phyloP scores from a whole-genome alignment of 768 basidiomycete species.

The Boletus barrowsii region DNA sequence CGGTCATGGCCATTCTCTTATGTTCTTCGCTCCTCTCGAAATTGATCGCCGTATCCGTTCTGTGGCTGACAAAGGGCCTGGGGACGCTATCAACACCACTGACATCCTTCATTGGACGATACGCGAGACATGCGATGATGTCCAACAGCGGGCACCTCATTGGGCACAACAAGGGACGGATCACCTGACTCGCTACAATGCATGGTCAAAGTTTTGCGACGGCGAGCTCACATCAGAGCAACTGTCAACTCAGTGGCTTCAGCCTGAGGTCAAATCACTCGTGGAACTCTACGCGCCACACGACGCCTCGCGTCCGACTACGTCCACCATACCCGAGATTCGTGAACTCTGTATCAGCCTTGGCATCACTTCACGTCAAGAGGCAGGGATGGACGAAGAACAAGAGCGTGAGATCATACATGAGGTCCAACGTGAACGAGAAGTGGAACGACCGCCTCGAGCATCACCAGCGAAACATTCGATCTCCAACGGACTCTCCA shows the following conservation, averaged over 20 bases:
- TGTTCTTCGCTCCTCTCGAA: constrained; percentile 44
- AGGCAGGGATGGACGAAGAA: constrained; percentile 38
- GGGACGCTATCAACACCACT: constrained; percentile 8
- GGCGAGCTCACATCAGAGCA: neutral
- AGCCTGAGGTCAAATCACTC: constrained; percentile 37
- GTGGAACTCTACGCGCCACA: constrained; percentile 32
- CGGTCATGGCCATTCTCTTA: constrained; percentile 41
- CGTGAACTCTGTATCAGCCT: constrained; percentile 25
- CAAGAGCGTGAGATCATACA: constrained; percentile 45
- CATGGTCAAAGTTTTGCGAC: constrained; percentile 17
- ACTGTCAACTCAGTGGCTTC: constrained; percentile 33
- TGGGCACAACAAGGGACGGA: constrained; percentile 44
- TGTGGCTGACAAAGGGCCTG: constrained; percentile 6
- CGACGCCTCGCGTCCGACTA: constrained; percentile 4
- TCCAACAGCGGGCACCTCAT: constrained; percentile 36
- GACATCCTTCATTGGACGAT: constrained; percentile 47
- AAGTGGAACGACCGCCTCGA: constrained; percentile 36
- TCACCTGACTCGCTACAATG: constrained; percentile 26
- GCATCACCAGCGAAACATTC: constrained; percentile 25
- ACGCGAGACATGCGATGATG: constrained; percentile 39
- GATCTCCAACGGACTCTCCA: neutral
- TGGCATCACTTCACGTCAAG: constrained; percentile 22
- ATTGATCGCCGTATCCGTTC: constrained; percentile 36
- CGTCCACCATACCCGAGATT: constrained; percentile 16
- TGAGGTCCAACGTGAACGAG: constrained; percentile 40